Evolutionary conservation across 345 rosid genomes (phyloP), one percentile per base, ranked within the genome.

Genomic region (Geranium brycei): DNA sequence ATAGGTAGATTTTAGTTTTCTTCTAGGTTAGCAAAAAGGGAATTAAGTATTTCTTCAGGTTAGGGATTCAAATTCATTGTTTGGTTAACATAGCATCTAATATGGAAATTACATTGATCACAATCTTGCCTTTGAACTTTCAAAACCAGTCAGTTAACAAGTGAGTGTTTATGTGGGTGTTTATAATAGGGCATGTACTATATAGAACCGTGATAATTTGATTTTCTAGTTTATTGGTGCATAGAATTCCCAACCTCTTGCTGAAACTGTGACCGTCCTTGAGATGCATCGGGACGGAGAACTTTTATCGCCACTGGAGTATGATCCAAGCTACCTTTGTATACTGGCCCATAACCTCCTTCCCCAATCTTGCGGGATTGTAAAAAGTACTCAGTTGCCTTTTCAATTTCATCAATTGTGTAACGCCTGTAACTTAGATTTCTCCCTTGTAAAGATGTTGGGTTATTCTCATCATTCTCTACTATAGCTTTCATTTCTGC

Each of bases 261-360:
- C 53, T 47, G 53, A 47, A 47, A 47, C 15, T 47, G 53, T 11
- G 53, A 7, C 53, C 15, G 53, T 13, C 53, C 53, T 47, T 89
- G 97, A 65, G 83, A 83, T 0, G 96, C 97, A 38, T 89, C 98
- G 31, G 95, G 87, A 23, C 88, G 82, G 30, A 92, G 78, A 62
- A 89, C 97, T 81, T 89, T 92, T 57, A 89, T 67, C 5, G 98
- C 96, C 19, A 86, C 95, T 2, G 82, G 75, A 13, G 98, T 92
- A 32, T 81, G 90, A 73, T 89, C 90, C 62, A 92, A 68, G 35
- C 65, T 58, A 57, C 86, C 71, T 62, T 63, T 77, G 78, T 78
- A 92, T 17, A 89, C 98, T 18, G 98, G 97, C 13, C 95, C 96
- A 60, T 92, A 92, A 30, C 98, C 98, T 57, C 98, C 97, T 84